Evolutionary conservation across 495 filamentous ascomycete species (phyloP).

Genomic region (Margaritispora aquatica): DNA sequence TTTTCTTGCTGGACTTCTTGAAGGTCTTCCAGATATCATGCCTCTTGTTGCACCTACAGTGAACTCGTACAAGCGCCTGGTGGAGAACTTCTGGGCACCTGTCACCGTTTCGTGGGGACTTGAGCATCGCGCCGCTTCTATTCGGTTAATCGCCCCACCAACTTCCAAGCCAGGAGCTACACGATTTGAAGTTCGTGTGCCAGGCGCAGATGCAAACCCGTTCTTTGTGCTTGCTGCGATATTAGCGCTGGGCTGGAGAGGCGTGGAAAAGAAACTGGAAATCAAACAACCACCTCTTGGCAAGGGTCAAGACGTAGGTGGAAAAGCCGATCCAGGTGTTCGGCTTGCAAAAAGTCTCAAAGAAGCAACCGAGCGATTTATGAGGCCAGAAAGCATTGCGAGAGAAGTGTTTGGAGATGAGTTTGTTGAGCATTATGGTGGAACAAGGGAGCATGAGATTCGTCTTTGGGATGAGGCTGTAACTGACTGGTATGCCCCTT

Average conservation of each 20-base stretch:
- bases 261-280: conserved; percentile 82
- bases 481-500: conserved; percentile 67
- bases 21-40: conserved; percentile 92
- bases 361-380: conserved; percentile 75
- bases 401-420: conserved; percentile 88
- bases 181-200: conserved; percentile 84
- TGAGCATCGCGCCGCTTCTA: conserved; percentile 88
- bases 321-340: conserved; percentile 55
- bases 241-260: conserved; percentile 79
- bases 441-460: conserved; percentile 88
- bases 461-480: conserved; percentile 91
- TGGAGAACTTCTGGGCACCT: conserved; percentile 98
- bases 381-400: conserved; percentile 69
- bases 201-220: conserved; percentile 86
- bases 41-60: conserved; percentile 88
- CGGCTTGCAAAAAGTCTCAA: conserved; percentile 74
- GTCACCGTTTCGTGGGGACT: conserved; percentile 96
- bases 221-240: conserved; percentile 84
- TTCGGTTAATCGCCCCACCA: conserved; percentile 84
- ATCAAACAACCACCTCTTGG: conserved; percentile 77
- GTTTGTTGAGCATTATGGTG: conserved; percentile 93
- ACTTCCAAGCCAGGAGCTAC: conserved; percentile 77
- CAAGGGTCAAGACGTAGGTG: conserved; percentile 74
- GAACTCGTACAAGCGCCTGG: conserved; percentile 94
- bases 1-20: conserved; percentile 85